phyloP scores from a whole-genome alignment of 179 eudicot genomes.

The Beta corolliflora region DNA sequence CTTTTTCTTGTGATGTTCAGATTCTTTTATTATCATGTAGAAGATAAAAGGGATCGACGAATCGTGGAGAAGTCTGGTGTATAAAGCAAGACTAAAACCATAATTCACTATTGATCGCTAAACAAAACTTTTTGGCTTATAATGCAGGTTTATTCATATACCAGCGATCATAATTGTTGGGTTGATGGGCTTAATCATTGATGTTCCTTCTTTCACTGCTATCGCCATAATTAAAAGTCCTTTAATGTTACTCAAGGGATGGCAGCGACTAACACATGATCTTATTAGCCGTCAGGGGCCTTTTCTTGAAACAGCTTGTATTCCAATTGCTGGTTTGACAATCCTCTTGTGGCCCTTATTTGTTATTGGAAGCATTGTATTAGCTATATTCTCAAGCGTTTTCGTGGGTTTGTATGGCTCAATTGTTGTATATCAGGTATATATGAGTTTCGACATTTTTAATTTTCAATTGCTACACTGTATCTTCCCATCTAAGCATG shows the following conservation, averaged over 20 bases:
- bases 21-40: background rate
- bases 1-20: conserved; percentile 7
- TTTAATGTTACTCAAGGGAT: conserved; percentile 79
- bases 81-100: background rate
- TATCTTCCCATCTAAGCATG: background rate
- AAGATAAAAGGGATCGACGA: background rate
- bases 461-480: background rate
- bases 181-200: conserved; percentile 67
- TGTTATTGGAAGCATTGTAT: conserved; percentile 65
- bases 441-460: background rate
- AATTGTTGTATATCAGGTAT: conserved; percentile 82
- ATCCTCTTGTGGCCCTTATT: conserved; percentile 89
- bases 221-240: conserved; percentile 88
- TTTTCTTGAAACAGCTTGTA: conserved; percentile 92
- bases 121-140: background rate
- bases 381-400: conserved; percentile 72
- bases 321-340: conserved; percentile 89
- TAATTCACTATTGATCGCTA: background rate
- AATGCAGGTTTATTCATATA: conserved; percentile 74
- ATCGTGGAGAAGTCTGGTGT: background rate
- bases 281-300: conserved; percentile 90
- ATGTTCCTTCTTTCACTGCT: conserved; percentile 71
- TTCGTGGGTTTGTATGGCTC: conserved; percentile 83
- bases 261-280: conserved; percentile 87
- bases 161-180: conserved; percentile 84